Base-by-base conservation (phyloP, 345 rosid species). In the Gossypium sturtianum region DNA sequence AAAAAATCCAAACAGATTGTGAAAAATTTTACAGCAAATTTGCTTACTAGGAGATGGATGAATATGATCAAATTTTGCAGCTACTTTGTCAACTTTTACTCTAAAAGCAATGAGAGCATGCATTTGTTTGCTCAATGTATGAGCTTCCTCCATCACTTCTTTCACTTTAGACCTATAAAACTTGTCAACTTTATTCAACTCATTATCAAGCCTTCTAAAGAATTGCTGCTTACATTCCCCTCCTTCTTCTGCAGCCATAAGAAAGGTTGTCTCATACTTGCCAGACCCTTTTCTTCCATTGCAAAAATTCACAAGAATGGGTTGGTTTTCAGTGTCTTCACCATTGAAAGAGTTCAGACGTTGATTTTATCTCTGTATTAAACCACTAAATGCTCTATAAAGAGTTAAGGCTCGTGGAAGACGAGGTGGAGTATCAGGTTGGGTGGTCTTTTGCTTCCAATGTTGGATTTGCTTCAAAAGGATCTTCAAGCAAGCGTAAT, bases 91-190 rank as follows among this genome's bases (percentile, higher is more conserved):
- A 16, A 88, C 93, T 82, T 91, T 89, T 9, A 89, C 76, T 27
- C 92, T 74, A 16, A 89, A 87, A 66, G 93, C 97, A 57, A 88
- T 85, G 67, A 91, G 66, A 80, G 97, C 97, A 65, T 91, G 86
- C 97, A 87, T 89, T 54, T 89, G 97, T 44, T 74, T 79, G 10
- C 61, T 84, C 77, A 89, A 77, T 74, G 74, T 60, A 1, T 23
- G 72, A 1, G 93, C 97, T 72, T 89, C 93, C 11, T 83, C 75
- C 76, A 85, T 8, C 8, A 87, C 92, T 74, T 89, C 83, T 2
- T 83, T 83, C 19, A 81, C 92, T 78, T 91, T 91, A 2, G 61
- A 65, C 76, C 29, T 85, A 20, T 79, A 85, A 54, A 91, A 91
- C 56, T 63, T 84, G 34, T 83, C 85, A n/a, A 89, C 97, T 71